phyloP scores from a whole-genome alignment of 192 early-diverging fungal species.

The Allomyces macrogynus region DNA sequence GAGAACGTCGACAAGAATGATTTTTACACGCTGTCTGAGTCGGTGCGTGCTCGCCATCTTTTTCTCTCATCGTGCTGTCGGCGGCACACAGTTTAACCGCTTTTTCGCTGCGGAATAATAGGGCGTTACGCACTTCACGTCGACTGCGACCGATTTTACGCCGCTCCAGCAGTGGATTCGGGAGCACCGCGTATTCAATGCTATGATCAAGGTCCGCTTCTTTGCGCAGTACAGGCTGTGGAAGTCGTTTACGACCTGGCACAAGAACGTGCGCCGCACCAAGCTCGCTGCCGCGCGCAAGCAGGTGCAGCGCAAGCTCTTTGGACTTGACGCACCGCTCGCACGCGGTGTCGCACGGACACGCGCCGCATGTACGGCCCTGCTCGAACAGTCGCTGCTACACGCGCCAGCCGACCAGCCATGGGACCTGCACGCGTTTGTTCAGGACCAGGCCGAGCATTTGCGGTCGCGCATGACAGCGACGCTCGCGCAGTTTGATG shows the following conservation, averaged over 20 bases:
- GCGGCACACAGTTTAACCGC: not conserved
- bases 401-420: not conserved
- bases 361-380: not conserved
- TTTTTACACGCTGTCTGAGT: not conserved
- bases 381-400: not conserved
- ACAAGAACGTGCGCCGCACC: constrained; percentile 18
- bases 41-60: not conserved
- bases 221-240: constrained; percentile 31
- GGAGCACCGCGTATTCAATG: constrained; percentile 29
- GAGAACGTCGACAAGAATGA: constrained; percentile 15
- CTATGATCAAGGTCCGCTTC: constrained; percentile 27
- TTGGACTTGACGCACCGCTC: constrained; percentile 20
- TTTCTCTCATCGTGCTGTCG: constrained; percentile 1
- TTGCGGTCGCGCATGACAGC: not conserved
- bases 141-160: constrained; percentile 16
- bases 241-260: constrained; percentile 37
- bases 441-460: not conserved
- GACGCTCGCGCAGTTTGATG: not conserved
- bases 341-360: not conserved
- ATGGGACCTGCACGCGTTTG: not conserved
- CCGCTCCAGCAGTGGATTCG: constrained; percentile 26
- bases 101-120: constrained; percentile 6
- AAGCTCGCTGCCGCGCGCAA: constrained; percentile 20
- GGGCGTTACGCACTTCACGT: constrained; percentile 27
- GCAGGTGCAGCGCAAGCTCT: constrained; percentile 18